A percentile compares a stretch with the other conserved stretches of the same genome.
These are phyloP conservation scores for Suillus hirtellus DNA, from an alignment of 768 basidiomycete species.

Conservation along the genomic window DNA sequence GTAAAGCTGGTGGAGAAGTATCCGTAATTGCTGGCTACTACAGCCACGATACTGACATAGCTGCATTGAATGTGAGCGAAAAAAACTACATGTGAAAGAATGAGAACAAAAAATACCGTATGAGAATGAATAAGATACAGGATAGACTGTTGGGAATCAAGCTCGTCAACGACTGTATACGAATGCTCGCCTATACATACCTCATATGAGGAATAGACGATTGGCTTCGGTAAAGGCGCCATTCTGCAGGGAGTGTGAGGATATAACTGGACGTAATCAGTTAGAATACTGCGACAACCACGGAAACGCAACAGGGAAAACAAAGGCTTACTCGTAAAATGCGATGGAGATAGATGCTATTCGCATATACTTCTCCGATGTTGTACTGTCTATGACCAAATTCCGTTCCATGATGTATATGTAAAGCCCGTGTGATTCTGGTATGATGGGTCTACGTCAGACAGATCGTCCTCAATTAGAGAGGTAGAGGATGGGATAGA, in stretches of 20 bases:
- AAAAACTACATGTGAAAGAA: not conserved
- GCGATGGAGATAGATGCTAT: slow-evolving; percentile 38
- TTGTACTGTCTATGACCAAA: not conserved
- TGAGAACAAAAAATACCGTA: not conserved
- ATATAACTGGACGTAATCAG: slow-evolving; percentile 25
- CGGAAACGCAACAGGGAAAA: not conserved
- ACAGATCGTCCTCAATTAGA: not conserved
- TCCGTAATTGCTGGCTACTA: not conserved
- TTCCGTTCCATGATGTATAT: not conserved
- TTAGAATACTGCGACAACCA: not conserved
- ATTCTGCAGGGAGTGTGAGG: slow-evolving; percentile 33
- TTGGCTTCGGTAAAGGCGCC: slow-evolving; percentile 35
- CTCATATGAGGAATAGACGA: not conserved
- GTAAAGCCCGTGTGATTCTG: not conserved
- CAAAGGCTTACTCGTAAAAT: slow-evolving; percentile 38
- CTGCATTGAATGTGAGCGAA: not conserved
- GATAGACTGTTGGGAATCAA: not conserved
- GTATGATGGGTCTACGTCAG: not conserved
- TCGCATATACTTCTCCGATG: slow-evolving; percentile 34
- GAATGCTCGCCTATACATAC: not conserved
- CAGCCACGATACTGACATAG: not conserved
- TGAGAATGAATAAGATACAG: not conserved
- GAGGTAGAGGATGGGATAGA: not conserved
- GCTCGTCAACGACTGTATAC: not conserved
- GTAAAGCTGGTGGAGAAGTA: not conserved